Percentiles rank a stretch among this genome's conserved stretches.
These are phyloP conservation scores for Kokia cookei DNA, from an alignment of 441 rosid species.

Conservation along the genomic window DNA sequence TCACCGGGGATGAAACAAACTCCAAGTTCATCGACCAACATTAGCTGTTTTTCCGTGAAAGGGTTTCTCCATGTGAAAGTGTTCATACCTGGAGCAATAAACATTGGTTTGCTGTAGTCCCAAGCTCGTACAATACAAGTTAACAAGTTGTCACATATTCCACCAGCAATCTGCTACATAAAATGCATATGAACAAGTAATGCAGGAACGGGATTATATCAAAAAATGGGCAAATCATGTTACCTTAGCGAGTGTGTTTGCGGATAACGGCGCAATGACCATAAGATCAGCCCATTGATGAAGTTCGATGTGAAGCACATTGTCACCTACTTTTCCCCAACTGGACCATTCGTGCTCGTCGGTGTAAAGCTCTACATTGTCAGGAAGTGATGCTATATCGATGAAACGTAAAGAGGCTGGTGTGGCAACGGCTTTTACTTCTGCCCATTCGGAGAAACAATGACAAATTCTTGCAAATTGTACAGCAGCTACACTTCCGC, in stretches of 20 bases:
- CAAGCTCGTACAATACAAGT: constrained; percentile 89
- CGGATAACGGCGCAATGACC: constrained; percentile 81
- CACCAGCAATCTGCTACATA: constrained; percentile 69
- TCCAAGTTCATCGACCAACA: constrained; percentile 84
- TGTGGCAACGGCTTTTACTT: constrained; percentile 72
- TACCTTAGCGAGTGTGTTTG: constrained; percentile 88
- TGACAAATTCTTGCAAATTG: constrained; percentile 75
- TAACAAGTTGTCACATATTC: constrained; percentile 81
- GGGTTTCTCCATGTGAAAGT: constrained; percentile 92
- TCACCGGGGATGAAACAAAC: constrained; percentile 80
- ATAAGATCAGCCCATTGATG: constrained; percentile 84
- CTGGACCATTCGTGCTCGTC: constrained; percentile 77
- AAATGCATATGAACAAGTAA: not conserved
- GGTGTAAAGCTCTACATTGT: constrained; percentile 56
- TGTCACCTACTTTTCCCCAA: constrained; percentile 76
- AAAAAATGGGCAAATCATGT: not conserved
- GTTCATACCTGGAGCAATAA: constrained; percentile 89
- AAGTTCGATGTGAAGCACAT: constrained; percentile 77
- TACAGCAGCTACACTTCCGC: constrained; percentile 86
- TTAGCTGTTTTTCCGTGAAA: constrained; percentile 75
- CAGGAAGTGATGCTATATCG: constrained; percentile 55
- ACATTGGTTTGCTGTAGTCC: constrained; percentile 78
- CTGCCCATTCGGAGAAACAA: constrained; percentile 76
- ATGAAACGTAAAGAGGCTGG: constrained; percentile 66
- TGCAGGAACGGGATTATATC: not conserved